These are phyloP conservation scores for Mucor plumbeus DNA, from an alignment of 371 early-diverging fungal genomes.

Conservation along the genomic window DNA sequence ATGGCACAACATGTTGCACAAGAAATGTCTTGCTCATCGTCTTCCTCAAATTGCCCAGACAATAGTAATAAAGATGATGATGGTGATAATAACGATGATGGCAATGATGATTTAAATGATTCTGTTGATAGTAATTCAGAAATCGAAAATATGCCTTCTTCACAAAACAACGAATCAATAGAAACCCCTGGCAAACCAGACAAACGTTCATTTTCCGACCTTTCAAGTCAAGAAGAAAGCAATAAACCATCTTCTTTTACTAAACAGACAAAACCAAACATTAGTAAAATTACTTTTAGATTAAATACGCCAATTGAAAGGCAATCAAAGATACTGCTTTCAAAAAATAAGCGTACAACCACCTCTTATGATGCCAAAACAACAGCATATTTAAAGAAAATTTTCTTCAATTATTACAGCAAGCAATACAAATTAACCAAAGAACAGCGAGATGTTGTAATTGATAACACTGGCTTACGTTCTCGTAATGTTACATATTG, in stretches of 20 bases:
- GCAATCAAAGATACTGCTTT: background rate
- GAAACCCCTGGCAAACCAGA: background rate
- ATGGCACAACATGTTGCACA: background rate
- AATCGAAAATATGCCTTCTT: background rate
- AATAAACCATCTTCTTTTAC: background rate
- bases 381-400: slow-evolving; percentile 40
- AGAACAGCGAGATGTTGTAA: slow-evolving; percentile 30
- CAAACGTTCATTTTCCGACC: background rate
- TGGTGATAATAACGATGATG: background rate
- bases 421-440: slow-evolving; percentile 39
- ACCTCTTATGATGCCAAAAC: slow-evolving; percentile 51
- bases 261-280: background rate
- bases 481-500: slow-evolving; percentile 54
- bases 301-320: background rate
- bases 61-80: background rate
- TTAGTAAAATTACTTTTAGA: background rate
- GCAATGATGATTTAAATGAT: background rate
- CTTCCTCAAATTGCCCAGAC: background rate
- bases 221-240: background rate
- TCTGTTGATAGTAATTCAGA: background rate
- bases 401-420: slow-evolving; percentile 49
- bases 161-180: too few species aligned
- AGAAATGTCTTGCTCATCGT: background rate
- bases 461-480: slow-evolving; percentile 36
- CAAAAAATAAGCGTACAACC: slow-evolving; percentile 32